A percentile compares a stretch with the other conserved stretches of the same genome.
Evolutionary conservation across 345 rosid genomes (phyloP).

Genomic region (Citrus medica): DNA sequence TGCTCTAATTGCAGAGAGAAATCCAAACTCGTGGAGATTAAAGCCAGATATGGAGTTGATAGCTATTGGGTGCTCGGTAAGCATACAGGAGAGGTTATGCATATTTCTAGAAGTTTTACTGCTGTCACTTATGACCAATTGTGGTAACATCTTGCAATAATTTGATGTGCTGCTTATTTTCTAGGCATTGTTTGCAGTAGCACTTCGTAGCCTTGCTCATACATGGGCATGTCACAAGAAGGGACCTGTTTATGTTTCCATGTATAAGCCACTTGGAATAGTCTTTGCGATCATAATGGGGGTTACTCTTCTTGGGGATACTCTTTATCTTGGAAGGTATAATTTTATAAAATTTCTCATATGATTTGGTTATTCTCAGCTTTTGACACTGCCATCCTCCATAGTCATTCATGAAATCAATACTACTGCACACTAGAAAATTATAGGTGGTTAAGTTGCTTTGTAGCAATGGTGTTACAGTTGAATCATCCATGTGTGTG

Average conservation of each 20-base stretch:
- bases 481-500: neutral
- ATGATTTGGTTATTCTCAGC: neutral
- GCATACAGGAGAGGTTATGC: neutral
- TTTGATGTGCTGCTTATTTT: neutral
- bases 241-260: slow-evolving; percentile 23
- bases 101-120: neutral
- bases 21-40: slow-evolving; percentile 25
- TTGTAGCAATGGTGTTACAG: neutral
- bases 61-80: slow-evolving; percentile 21
- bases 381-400: neutral
- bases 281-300: slow-evolving; percentile 28
- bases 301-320: slow-evolving; percentile 34
- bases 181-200: slow-evolving; percentile 26
- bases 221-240: slow-evolving; percentile 28
- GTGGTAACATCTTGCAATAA: neutral
- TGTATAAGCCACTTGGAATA: slow-evolving; percentile 31
- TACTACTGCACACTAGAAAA: neutral
- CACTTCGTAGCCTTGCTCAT: slow-evolving; percentile 24
- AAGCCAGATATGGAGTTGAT: slow-evolving; percentile 17
- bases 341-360: neutral
- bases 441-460: neutral
- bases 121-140: neutral
- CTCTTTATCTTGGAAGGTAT: slow-evolving; percentile 41
- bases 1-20: slow-evolving; percentile 16
- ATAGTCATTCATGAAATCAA: neutral